Evolutionary conservation across 23 red algal species (phyloP).

Genomic region (Gracilaria gracilis): DNA sequence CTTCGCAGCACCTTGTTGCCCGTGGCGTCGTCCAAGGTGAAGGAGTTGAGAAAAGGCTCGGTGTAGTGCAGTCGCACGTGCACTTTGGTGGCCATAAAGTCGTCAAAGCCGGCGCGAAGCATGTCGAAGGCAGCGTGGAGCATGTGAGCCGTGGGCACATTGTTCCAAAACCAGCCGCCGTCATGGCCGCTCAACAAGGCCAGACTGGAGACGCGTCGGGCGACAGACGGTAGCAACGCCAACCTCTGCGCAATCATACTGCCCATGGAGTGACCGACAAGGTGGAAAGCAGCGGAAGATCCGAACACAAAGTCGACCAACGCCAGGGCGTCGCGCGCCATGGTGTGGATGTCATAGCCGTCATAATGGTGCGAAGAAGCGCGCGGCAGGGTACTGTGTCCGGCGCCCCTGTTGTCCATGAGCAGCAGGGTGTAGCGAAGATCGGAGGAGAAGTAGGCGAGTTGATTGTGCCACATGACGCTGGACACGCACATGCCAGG

Average conservation of each 20-base stretch:
- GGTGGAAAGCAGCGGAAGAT: not conserved
- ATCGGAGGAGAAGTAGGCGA: not conserved
- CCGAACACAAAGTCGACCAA: conserved; percentile 44
- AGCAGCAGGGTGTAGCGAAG: conserved; percentile 31
- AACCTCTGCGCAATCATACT: conserved; percentile 60
- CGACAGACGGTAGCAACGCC: not conserved
- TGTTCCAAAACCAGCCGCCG: conserved; percentile 61
- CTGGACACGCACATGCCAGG: conserved; percentile 66
- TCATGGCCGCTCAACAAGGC: conserved; percentile 38
- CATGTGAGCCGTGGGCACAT: conserved; percentile 32
- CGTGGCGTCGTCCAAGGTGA: not conserved
- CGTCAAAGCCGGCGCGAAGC: conserved; percentile 48
- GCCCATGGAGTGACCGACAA: conserved; percentile 56
- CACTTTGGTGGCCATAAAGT: conserved; percentile 25
- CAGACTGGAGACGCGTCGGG: conserved; percentile 20
- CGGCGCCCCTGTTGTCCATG: conserved; percentile 57
- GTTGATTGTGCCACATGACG: conserved; percentile 51
- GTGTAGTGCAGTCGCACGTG: conserved; percentile 53
- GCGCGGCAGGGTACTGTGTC: not conserved
- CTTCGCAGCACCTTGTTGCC: conserved; percentile 28
- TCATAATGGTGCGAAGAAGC: not conserved
- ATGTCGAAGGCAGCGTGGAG: conserved; percentile 36
- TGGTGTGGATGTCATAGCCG: conserved; percentile 30
- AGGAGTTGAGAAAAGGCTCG: conserved; percentile 20
- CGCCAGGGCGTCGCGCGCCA: conserved; percentile 47